Evolutionary conservation across 179 eudicot species (phyloP).

Genomic region (Beta macrorhiza): DNA sequence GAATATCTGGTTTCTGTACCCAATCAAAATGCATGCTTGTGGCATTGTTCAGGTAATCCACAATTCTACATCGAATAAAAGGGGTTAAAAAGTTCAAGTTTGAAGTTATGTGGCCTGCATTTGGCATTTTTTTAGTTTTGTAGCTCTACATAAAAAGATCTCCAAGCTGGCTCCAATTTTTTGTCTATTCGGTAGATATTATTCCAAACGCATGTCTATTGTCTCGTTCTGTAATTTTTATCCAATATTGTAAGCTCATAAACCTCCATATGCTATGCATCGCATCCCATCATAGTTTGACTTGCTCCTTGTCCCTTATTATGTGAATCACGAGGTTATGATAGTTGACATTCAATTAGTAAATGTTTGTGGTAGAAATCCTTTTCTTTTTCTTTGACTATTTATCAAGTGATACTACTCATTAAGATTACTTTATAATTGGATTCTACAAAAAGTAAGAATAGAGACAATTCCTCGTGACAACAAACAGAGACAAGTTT

Average conservation of each 20-base stretch:
- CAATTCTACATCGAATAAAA: too few species aligned
- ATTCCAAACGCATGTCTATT: background rate
- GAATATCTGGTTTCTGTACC: background rate
- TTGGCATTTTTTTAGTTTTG: background rate
- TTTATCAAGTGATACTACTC: too few species aligned
- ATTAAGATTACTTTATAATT: too few species aligned
- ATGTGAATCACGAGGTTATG: constrained; percentile 17
- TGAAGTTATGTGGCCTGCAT: constrained; percentile 3
- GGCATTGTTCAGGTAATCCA: background rate
- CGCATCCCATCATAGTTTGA: background rate
- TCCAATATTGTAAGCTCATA: background rate
- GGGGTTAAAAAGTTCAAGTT: background rate
- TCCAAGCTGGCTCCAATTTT: background rate
- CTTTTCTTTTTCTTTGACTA: too few species aligned
- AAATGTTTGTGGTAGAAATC: too few species aligned
- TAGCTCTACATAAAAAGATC: background rate
- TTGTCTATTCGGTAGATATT: constrained; percentile 13
- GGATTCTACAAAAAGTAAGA: too few species aligned
- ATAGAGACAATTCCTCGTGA: too few species aligned
- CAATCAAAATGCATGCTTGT: background rate
- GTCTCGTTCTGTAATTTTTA: background rate
- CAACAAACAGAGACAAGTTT: too few species aligned
- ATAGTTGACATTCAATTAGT: background rate
- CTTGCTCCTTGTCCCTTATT: background rate
- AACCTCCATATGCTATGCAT: background rate